A percentile compares a stretch with the other conserved stretches of the same genome.
Conservation (phyloP, 768 basidiomycete genomes). For the Russula compacta region DNA sequence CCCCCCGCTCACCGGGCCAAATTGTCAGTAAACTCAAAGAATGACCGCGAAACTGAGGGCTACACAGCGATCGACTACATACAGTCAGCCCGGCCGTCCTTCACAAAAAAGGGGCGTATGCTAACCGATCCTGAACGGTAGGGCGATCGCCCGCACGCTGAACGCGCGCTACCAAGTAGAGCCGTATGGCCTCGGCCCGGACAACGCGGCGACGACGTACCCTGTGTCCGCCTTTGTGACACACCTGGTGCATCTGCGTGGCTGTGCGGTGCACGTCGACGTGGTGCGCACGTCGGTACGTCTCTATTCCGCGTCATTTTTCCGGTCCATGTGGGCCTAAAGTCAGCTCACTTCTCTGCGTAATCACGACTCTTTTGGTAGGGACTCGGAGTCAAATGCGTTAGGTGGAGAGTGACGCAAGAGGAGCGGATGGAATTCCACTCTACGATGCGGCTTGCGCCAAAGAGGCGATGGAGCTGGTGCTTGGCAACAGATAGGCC, state of each 20-base stretch:
- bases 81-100: slow-evolving; percentile 34
- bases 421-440: slow-evolving; percentile 25
- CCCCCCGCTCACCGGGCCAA: not conserved
- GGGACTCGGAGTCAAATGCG: slow-evolving; percentile 57
- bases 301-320: slow-evolving; percentile 2
- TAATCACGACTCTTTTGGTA: not conserved
- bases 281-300: slow-evolving; percentile 51
- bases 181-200: slow-evolving; percentile 40
- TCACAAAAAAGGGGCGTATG: not conserved
- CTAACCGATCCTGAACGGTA: slow-evolving; percentile 24
- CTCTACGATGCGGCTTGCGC: slow-evolving; percentile 42
- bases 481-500: not conserved
- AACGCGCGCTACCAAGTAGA: slow-evolving; percentile 48
- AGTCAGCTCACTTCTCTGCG: not conserved
- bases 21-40: slow-evolving; percentile 66
- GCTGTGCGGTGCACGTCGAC: slow-evolving; percentile 55
- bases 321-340: not conserved
- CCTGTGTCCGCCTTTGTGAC: slow-evolving; percentile 77
- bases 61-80: slow-evolving; percentile 84
- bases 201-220: slow-evolving; percentile 52
- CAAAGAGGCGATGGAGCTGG: slow-evolving; percentile 31
- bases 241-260: slow-evolving; percentile 71
- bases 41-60: slow-evolving; percentile 84
- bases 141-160: slow-evolving; percentile 61
- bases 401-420: slow-evolving; percentile 33